Conservation (phyloP, 2,329 filamentous ascomycete genomes). For the Penicillium sp. region DNA sequence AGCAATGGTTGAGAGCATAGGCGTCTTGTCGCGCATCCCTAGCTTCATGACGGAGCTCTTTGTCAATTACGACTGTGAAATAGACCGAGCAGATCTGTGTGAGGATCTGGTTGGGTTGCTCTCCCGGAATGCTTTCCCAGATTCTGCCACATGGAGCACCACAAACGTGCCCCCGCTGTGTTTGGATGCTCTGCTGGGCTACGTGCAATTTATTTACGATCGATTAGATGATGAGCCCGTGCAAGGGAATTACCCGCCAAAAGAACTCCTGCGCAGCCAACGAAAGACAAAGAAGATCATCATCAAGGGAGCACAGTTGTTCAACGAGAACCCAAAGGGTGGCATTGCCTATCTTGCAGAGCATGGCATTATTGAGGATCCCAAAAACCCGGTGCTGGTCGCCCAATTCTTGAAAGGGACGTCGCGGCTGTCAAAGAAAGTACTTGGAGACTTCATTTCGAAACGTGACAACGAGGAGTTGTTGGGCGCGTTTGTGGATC, state of each 20-base stretch:
- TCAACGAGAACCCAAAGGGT: conserved; percentile 89
- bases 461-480: conserved; percentile 86
- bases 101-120: conserved; percentile 92
- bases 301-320: conserved; percentile 79
- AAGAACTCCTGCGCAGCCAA: conserved; percentile 61
- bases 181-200: conserved; percentile 82
- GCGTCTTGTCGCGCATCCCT: conserved; percentile 84
- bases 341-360: conserved; percentile 81
- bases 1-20: conserved; percentile 96
- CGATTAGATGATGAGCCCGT: conserved; percentile 67
- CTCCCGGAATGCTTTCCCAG: conserved; percentile 89
- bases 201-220: conserved; percentile 86
- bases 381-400: conserved; percentile 67
- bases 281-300: conserved; percentile 80
- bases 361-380: conserved; percentile 76
- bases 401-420: conserved; percentile 86
- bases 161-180: conserved; percentile 95
- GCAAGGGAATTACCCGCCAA: conserved; percentile 62
- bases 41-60: conserved; percentile 94
- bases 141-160: conserved; percentile 97
- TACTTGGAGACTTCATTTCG: conserved; percentile 86
- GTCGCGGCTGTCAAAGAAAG: conserved; percentile 79
- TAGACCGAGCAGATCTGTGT: conserved; percentile 83
- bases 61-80: conserved; percentile 96
- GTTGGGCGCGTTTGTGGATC: conserved; percentile 72